Conservation (phyloP, 1,284 basidiomycete genomes). For the Ceratobasidium sp. region DNA sequence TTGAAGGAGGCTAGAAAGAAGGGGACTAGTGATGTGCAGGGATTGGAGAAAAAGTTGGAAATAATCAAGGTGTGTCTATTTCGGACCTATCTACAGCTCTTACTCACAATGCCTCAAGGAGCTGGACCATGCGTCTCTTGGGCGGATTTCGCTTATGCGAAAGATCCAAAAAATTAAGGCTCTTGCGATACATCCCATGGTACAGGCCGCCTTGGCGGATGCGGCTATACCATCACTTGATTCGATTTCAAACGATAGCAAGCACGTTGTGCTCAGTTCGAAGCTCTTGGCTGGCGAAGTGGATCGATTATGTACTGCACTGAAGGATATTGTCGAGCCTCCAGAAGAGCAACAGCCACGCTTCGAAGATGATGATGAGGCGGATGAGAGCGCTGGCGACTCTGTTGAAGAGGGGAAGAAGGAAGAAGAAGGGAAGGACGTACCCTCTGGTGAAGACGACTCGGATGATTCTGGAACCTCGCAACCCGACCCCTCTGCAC, state of each 20-base stretch:
- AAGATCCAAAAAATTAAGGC: slow-evolving; percentile 82
- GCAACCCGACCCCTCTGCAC: slow-evolving; percentile 17
- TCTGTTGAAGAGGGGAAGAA: slow-evolving; percentile 49
- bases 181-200: slow-evolving; percentile 64
- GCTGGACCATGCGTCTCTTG: slow-evolving; percentile 72
- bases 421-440: slow-evolving; percentile 48
- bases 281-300: slow-evolving; percentile 79
- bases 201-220: slow-evolving; percentile 64
- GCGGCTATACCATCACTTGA: slow-evolving; percentile 60
- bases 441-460: slow-evolving; percentile 40
- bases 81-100: slow-evolving; percentile 11
- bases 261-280: slow-evolving; percentile 74
- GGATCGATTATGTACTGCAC: slow-evolving; percentile 52
- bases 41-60: slow-evolving; percentile 77
- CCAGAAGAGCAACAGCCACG: slow-evolving; percentile 50
- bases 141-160: slow-evolving; percentile 72
- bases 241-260: slow-evolving; percentile 69
- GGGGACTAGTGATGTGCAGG: slow-evolving; percentile 59
- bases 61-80: slow-evolving; percentile 71
- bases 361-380: slow-evolving; percentile 41
- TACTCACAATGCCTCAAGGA: slow-evolving; percentile 61
- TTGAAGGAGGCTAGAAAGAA: slow-evolving; percentile 67
- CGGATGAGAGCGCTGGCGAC: slow-evolving; percentile 46
- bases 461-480: slow-evolving; percentile 33
- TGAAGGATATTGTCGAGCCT: slow-evolving; percentile 49